Conservation (phyloP, 352 stramenopile species). For the Phytophthora capsici region DNA sequence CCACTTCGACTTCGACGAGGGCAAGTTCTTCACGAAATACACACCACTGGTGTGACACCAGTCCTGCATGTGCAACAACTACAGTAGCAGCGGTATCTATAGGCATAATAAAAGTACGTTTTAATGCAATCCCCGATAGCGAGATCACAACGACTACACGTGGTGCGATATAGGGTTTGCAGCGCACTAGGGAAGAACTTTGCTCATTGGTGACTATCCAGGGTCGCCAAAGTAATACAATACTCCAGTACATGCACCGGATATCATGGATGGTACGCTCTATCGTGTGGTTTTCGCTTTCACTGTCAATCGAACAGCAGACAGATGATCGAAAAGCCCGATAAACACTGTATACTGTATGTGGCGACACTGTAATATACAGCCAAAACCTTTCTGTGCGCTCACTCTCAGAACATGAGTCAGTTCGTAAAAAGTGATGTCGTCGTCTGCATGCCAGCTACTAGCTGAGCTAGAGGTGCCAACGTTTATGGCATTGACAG, state of each 20-base stretch:
- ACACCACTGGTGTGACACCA: too few species aligned
- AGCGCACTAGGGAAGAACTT: background rate
- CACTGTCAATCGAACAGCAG: background rate
- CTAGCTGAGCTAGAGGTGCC: too few species aligned
- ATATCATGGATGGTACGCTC: background rate
- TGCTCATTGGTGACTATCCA: constrained; percentile 21
- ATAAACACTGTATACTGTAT: too few species aligned
- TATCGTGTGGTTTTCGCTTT: constrained; percentile 13
- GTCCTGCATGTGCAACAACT: too few species aligned
- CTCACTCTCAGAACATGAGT: constrained; percentile 1
- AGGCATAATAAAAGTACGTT: too few species aligned
- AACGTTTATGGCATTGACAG: too few species aligned
- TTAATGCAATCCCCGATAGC: background rate
- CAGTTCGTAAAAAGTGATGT: constrained; percentile 2
- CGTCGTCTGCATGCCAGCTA: too few species aligned
- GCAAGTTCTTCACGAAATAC: background rate
- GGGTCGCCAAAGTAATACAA: background rate
- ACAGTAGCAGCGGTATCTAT: too few species aligned
- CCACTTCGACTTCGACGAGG: background rate
- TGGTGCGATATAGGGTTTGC: constrained; percentile 12
- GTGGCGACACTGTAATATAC: too few species aligned
- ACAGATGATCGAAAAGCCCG: constrained; percentile 16
- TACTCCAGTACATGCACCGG: background rate
- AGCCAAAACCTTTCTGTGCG: constrained; percentile 1
- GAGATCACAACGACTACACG: background rate